Conservation (phyloP, 2,329 filamentous ascomycete species). For the Beauveria bassiana region DNA sequence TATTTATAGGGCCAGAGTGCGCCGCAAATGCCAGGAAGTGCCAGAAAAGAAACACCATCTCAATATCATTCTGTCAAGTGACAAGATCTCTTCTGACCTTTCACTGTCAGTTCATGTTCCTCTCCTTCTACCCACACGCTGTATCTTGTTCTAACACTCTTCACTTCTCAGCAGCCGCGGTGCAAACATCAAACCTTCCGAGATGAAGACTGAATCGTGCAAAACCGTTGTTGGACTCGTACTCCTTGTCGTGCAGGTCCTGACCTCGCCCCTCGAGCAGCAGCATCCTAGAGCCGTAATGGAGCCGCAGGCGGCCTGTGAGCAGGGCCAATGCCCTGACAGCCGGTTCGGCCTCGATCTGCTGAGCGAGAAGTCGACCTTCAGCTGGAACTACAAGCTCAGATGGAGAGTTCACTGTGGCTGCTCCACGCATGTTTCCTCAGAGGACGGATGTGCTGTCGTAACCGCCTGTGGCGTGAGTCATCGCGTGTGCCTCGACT, state of each 20-base stretch:
- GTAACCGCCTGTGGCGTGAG: neutral
- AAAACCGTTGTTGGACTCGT: neutral
- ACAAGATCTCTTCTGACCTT: too few relatives aligned
- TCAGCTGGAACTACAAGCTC: neutral
- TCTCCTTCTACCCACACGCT: too few relatives aligned
- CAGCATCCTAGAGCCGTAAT: neutral
- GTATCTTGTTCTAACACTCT: too few relatives aligned
- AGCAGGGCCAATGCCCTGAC: neutral
- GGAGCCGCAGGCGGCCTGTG: neutral
- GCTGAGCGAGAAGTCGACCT: neutral
- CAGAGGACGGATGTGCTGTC: neutral
- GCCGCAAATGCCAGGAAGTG: too few relatives aligned
- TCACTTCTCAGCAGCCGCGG: too few relatives aligned
- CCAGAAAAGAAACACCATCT: too few relatives aligned
- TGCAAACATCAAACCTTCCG: too few relatives aligned
- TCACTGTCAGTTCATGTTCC: too few relatives aligned
- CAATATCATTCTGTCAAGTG: too few relatives aligned
- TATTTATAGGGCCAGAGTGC: too few relatives aligned
- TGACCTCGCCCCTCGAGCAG: neutral
- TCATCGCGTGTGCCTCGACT: neutral
- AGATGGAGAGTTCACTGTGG: neutral
- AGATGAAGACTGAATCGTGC: neutral
- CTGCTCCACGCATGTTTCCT: neutral
- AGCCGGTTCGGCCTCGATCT: neutral
- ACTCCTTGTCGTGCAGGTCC: neutral